A percentile compares a stretch with the other conserved stretches of the same genome.
Conservation (phyloP, 176 grass and related monocot species). For the Pontederia crassipes region DNA sequence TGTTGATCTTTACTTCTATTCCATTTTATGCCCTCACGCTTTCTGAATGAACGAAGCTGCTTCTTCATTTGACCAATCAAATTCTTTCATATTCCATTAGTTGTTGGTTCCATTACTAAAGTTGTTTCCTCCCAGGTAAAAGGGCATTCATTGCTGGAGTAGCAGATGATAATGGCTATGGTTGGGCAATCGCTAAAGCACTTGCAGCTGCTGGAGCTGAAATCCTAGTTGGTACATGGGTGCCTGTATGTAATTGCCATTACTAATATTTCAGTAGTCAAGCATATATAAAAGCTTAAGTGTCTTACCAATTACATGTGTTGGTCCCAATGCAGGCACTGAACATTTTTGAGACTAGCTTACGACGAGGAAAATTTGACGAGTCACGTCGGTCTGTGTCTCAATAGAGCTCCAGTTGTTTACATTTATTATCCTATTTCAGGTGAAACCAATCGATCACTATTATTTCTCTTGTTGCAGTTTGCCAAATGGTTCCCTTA, state of each 20-base stretch:
- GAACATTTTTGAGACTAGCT: slow-evolving; percentile 53
- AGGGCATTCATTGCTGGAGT: slow-evolving; percentile 97
- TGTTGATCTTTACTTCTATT: no score
- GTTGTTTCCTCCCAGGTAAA: slow-evolving; percentile 40
- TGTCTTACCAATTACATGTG: not conserved
- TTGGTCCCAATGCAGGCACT: slow-evolving; percentile 29
- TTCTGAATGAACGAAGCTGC: no score
- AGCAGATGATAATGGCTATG: slow-evolving; percentile 98
- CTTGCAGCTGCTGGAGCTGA: slow-evolving; percentile 95
- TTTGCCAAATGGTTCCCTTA: slow-evolving; percentile 85
- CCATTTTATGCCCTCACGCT: no score
- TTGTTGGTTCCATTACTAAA: not conserved
- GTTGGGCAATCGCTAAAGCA: slow-evolving; percentile 94
- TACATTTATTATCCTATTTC: not conserved
- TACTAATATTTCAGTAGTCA: not conserved
- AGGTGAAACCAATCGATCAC: no score
- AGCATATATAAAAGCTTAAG: not conserved
- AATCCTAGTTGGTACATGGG: slow-evolving; percentile 99
- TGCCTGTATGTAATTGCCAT: slow-evolving; percentile 53
- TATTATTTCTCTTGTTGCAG: slow-evolving; percentile 21
- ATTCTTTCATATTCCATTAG: not conserved
- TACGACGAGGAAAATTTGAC: slow-evolving; percentile 50
- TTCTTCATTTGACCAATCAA: not conserved
- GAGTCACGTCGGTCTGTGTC: slow-evolving; percentile 39
- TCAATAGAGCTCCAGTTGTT: not conserved